Evolutionary conservation across 2,329 filamentous ascomycete species (phyloP), one percentile per base, ranked within the genome.

Genomic region (Plenodomus tracheiphilus): DNA sequence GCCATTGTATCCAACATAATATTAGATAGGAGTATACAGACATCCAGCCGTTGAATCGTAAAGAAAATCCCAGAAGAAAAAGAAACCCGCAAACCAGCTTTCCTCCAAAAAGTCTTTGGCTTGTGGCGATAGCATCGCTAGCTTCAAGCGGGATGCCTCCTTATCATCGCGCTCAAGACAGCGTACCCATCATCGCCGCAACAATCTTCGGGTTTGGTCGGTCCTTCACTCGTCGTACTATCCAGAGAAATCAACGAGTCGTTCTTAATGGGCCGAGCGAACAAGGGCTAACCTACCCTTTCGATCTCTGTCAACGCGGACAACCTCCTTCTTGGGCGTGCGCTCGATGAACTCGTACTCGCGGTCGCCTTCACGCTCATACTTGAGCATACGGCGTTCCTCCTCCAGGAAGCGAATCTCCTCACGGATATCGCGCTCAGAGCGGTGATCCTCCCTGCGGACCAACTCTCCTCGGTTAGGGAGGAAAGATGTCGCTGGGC

Each of bases 241-340:
- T 64, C 53, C 66, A 64, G 58, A 54, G 53, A 61, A 66, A 66
- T 75, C 69, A 71, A 70, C 59, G 42, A 53, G 51, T 60, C 61
- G 53, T 62, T 62, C 61, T 56, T 68, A 74, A 66, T 85, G 81
- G 77, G 85, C 85, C 68, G 88, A 88, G 74, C 89, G 83, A 78
- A 88, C 89, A 77, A 92, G 85, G 79, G 86, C 84, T 85, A 94
- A 86, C 88, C 87, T 94, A 95, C 92, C 91, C 91, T 89, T 94
- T 80, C 87, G 87, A 77, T 97, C 91, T 80, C 88, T 91, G 76
- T 91, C 88, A 64, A 96, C 85, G 62, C 87, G 80, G 55, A 88
- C 78, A 45, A 85, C 74, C 50, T 85, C 82, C 42, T 61, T 79
- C 64, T 61, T 76, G 43, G 56, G 71, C 48, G 56, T 78, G 46